phyloP scores from a whole-genome alignment of 2,329 filamentous ascomycete species.

The Epichloe sylvatica region DNA sequence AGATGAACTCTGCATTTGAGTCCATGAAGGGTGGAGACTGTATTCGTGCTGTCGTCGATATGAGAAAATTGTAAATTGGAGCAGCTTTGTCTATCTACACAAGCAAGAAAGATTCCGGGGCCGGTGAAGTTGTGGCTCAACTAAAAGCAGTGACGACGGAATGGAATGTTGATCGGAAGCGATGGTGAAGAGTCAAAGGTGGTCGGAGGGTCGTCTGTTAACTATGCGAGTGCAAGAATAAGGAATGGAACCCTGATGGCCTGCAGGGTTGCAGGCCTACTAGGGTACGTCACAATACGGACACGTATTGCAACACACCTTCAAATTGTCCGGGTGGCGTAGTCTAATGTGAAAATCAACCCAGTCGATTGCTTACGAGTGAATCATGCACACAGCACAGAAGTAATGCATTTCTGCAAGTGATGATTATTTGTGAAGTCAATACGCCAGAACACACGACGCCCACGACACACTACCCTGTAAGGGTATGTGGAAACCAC shows the following conservation, averaged over 20 bases:
- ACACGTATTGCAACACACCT: background rate
- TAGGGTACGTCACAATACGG: background rate
- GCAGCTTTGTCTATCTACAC: background rate
- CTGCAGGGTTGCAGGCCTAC: background rate
- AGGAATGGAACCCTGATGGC: background rate
- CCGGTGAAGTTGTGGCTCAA: background rate
- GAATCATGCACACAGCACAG: background rate
- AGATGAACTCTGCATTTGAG: conserved; percentile 83
- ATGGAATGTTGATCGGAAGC: background rate
- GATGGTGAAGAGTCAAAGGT: background rate
- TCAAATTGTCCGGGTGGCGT: background rate
- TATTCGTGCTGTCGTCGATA: conserved; percentile 81
- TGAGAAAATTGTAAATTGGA: conserved; percentile 27
- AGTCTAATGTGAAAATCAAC: too few relatives aligned
- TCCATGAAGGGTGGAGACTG: conserved; percentile 95
- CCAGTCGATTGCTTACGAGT: background rate
- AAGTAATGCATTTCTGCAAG: too few relatives aligned
- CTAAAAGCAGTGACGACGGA: background rate
- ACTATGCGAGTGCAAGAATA: background rate
- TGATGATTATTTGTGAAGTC: too few relatives aligned
- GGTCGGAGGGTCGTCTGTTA: background rate
- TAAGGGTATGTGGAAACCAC: background rate
- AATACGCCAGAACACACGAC: background rate
- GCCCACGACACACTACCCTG: background rate
- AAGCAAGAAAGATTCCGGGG: background rate